phyloP scores from a whole-genome alignment of 305 asterid genomes.

The Fraxinus floribunda region DNA sequence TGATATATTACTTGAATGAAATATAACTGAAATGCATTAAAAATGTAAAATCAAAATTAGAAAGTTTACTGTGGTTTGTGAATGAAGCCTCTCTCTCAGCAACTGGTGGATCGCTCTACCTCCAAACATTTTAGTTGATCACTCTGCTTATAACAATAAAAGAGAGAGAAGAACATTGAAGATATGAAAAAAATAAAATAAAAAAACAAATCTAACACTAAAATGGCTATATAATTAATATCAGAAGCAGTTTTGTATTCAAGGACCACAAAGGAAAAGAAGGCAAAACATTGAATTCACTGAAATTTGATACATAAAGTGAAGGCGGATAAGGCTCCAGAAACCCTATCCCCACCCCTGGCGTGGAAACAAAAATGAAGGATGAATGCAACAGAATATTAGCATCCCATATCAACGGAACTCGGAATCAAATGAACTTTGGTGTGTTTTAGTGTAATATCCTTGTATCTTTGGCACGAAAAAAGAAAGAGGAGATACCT shows the following conservation, averaged over 20 bases:
- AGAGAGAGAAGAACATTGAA: neutral
- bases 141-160: constrained; percentile 32
- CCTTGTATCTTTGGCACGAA: neutral
- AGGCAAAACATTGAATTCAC: too few species aligned
- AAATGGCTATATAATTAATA: neutral
- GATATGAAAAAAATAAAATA: neutral
- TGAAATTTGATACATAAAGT: neutral
- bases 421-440: neutral
- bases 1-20: neutral
- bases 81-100: constrained; percentile 55
- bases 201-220: neutral
- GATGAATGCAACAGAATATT: neutral
- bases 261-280: neutral
- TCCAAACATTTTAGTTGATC: constrained; percentile 57
- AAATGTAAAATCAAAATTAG: neutral
- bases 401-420: neutral
- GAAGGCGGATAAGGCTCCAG: neutral
- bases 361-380: neutral
- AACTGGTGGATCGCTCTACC: constrained; percentile 56
- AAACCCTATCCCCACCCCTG: neutral
- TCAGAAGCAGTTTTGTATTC: neutral
- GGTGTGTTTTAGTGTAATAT: neutral
- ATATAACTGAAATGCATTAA: neutral
- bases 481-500: neutral
- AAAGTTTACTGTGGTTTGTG: constrained; percentile 46